Evolutionary conservation across 495 filamentous ascomycete genomes (phyloP).

Genomic region (Pyronema omphalodes): DNA sequence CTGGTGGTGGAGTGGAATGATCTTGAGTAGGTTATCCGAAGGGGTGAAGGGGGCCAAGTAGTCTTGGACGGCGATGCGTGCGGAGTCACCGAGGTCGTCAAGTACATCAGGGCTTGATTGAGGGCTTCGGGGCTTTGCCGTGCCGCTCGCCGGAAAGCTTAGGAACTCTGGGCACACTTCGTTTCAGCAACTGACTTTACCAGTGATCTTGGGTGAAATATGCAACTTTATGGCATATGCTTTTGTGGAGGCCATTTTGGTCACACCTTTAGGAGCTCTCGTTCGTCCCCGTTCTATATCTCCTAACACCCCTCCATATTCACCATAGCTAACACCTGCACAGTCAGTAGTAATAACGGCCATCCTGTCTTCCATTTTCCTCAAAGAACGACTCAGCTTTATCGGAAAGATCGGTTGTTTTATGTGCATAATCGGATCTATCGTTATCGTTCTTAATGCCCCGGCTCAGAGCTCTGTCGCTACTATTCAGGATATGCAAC

Average conservation of each 20-base stretch:
- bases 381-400: constrained; percentile 89
- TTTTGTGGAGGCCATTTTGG: constrained; percentile 91
- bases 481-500: constrained; percentile 83
- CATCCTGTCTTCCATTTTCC: constrained; percentile 81
- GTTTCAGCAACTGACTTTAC: background rate
- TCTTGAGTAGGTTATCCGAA: constrained; percentile 34
- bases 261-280: constrained; percentile 86
- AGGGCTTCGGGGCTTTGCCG: background rate
- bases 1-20: constrained; percentile 96
- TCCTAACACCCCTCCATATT: background rate
- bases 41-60: background rate
- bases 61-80: too few relatives aligned
- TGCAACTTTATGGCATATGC: constrained; percentile 97
- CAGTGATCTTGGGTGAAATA: constrained; percentile 80
- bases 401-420: constrained; percentile 94
- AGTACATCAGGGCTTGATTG: background rate
- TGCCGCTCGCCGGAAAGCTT: background rate
- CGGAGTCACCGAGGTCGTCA: background rate
- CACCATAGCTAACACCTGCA: background rate
- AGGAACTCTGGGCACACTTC: constrained; percentile 3
- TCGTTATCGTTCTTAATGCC: constrained; percentile 88
- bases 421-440: constrained; percentile 78
- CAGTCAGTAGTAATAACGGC: constrained; percentile 80
- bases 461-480: constrained; percentile 66
- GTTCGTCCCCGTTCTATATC: constrained; percentile 4